A percentile compares a stretch with the other conserved stretches of the same genome.
Conservation (phyloP, 495 filamentous ascomycete species). For the Astrothelium macrocarpum region DNA sequence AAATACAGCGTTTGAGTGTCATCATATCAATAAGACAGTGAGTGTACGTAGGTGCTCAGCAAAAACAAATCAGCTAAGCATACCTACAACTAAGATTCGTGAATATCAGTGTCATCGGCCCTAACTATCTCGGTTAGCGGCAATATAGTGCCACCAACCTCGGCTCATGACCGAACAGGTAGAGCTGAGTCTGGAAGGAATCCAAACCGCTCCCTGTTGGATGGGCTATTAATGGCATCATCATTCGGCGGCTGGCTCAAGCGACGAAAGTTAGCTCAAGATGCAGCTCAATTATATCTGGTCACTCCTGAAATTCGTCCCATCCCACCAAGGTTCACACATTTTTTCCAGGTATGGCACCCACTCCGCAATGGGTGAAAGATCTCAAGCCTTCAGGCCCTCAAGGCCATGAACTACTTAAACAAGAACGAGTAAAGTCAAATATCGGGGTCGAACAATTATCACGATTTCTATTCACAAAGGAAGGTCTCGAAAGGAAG, state of each 20-base stretch:
- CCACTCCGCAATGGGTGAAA: conserved; percentile 54
- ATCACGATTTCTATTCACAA: conserved; percentile 52
- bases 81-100: too few relatives aligned
- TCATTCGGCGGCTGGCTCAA: neutral
- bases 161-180: neutral
- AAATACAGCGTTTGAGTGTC: too few relatives aligned
- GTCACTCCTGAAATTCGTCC: neutral
- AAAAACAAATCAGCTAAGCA: too few relatives aligned
- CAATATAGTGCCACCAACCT: too few relatives aligned
- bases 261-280: neutral
- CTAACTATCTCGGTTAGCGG: too few relatives aligned
- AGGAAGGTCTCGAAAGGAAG: conserved; percentile 45
- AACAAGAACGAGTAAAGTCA: conserved; percentile 50
- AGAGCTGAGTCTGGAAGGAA: too few relatives aligned
- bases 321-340: neutral
- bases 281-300: neutral
- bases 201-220: too few relatives aligned
- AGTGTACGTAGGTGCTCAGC: too few relatives aligned
- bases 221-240: neutral
- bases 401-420: conserved; percentile 51
- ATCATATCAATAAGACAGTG: too few relatives aligned
- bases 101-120: too few relatives aligned
- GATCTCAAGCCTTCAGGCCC: conserved; percentile 51
- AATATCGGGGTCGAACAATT: conserved; percentile 49
- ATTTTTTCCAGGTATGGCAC: conserved; percentile 20